Evolutionary conservation across 805 yeast species (phyloP).

Genomic region (Nakazawaea holstii): DNA sequence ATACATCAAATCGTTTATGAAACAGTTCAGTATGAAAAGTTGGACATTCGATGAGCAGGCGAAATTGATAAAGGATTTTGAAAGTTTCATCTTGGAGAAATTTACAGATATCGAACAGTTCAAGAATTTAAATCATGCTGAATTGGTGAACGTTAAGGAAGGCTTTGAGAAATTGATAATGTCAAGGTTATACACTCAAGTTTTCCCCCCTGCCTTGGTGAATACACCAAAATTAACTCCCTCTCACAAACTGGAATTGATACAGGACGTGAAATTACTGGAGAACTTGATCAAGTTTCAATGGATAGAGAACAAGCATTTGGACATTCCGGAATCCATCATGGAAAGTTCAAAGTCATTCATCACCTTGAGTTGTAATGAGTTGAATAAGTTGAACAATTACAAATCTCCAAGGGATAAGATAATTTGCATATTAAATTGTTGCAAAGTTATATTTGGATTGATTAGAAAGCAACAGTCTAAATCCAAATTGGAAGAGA

Average conservation of each 20-base stretch:
- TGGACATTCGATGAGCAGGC: conserved; percentile 78
- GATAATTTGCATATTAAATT: conserved; percentile 82
- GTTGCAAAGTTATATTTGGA: conserved; percentile 90
- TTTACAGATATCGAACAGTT: conserved; percentile 22
- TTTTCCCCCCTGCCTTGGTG: conserved; percentile 67
- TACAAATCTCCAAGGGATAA: conserved; percentile 95
- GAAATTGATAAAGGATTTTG: conserved; percentile 74
- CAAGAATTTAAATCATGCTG: conserved; percentile 60
- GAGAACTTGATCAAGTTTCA: conserved; percentile 20
- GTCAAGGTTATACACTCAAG: conserved; percentile 74
- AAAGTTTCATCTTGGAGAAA: conserved; percentile 61
- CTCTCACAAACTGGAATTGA: conserved; percentile 59
- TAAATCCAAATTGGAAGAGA: conserved; percentile 53
- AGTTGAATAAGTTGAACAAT: conserved; percentile 69
- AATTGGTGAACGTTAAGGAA: conserved; percentile 65
- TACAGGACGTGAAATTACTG: conserved; percentile 60
- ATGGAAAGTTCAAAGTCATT: conserved; percentile 46
- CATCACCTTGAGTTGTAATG: conserved; percentile 62
- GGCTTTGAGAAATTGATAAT: conserved; percentile 90
- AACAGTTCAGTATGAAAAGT: conserved; percentile 61
- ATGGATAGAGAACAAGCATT: conserved; percentile 70
- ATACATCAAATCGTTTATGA: conserved; percentile 78
- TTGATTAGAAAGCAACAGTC: conserved; percentile 52
- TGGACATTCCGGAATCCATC: conserved; percentile 61
- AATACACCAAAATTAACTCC: conserved; percentile 34